A percentile compares a stretch with the other conserved stretches of the same genome.
These are phyloP conservation scores for Ascochyta koolunga DNA, from an alignment of 2,329 filamentous ascomycete species.

Conservation along the genomic window DNA sequence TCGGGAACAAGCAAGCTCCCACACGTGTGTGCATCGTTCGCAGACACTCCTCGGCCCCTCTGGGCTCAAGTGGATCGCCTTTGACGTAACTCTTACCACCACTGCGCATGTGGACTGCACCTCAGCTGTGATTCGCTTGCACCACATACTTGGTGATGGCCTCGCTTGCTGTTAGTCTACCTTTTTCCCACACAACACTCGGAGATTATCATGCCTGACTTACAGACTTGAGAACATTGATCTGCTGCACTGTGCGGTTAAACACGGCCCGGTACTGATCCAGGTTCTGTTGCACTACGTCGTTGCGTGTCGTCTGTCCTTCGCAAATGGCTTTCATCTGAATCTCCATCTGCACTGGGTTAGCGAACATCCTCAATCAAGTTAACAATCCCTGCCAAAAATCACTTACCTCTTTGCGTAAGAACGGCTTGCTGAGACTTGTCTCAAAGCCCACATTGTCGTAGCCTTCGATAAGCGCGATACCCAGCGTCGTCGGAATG, in stretches of 20 bases:
- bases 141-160: slow-evolving; percentile 50
- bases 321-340: slow-evolving; percentile 98
- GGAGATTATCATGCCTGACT: slow-evolving; percentile 36
- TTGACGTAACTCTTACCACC: slow-evolving; percentile 10
- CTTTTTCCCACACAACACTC: slow-evolving; percentile 20
- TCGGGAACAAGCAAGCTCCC: slow-evolving; percentile 16
- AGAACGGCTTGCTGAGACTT: slow-evolving; percentile 91
- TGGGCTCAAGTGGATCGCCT: slow-evolving; percentile 1
- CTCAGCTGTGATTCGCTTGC: slow-evolving; percentile 46
- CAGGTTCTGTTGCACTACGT: slow-evolving; percentile 82
- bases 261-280: slow-evolving; percentile 88
- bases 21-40: slow-evolving; percentile 12
- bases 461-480: slow-evolving; percentile 92
- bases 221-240: slow-evolving; percentile 65
- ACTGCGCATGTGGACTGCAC: slow-evolving; percentile 32
- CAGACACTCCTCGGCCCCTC: slow-evolving; percentile 2
- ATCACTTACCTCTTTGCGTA: slow-evolving; percentile 76
- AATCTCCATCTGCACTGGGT: slow-evolving; percentile 72
- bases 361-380: slow-evolving; percentile 16
- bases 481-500: slow-evolving; percentile 87
- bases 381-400: slow-evolving; percentile 5
- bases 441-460: slow-evolving; percentile 92
- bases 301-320: slow-evolving; percentile 74
- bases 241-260: slow-evolving; percentile 76
- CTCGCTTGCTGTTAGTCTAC: slow-evolving; percentile 24